phyloP scores from a whole-genome alignment of 148 eudicot species.

The Rhododendron simsii region DNA sequence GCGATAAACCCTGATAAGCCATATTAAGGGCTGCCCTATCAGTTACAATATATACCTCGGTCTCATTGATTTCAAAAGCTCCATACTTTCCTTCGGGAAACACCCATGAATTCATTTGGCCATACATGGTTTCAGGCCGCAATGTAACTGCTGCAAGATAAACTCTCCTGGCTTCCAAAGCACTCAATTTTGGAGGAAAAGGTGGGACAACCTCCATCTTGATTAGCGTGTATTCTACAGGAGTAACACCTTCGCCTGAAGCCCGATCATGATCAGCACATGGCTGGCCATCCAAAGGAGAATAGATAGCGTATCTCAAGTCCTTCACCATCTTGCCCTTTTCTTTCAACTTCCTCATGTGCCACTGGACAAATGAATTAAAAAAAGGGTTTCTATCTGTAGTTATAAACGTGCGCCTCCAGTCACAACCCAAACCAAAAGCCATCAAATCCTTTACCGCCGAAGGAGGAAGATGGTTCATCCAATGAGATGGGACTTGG shows the following conservation, averaged over 20 bases:
- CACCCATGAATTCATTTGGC: too few relatives aligned
- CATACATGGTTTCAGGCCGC: too few relatives aligned
- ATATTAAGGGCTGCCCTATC: too few relatives aligned
- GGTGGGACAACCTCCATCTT: too few relatives aligned
- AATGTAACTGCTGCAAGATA: too few relatives aligned
- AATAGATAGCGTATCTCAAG: constrained; percentile 60
- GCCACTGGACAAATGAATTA: constrained; percentile 83
- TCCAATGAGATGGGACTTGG: constrained; percentile 65
- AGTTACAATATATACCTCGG: too few relatives aligned
- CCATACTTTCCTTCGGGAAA: too few relatives aligned
- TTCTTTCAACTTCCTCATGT: constrained; percentile 66
- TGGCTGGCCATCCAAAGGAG: constrained; percentile 85
- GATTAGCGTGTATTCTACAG: constrained; percentile 65
- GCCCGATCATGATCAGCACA: constrained; percentile 96
- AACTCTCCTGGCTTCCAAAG: too few relatives aligned
- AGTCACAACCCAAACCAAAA: constrained; percentile 79
- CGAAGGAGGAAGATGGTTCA: constrained; percentile 59
- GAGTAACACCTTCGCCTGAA: constrained; percentile 89
- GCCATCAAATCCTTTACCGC: constrained; percentile 79
- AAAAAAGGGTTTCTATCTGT: constrained; percentile 73
- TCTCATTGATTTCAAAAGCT: too few relatives aligned
- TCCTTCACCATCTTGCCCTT: constrained; percentile 80
- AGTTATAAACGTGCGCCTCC: constrained; percentile 85
- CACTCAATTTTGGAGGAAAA: too few relatives aligned
- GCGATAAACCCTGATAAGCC: too few relatives aligned